These are phyloP conservation scores for Cladophialophora yegresii DNA, from an alignment of 2,329 filamentous ascomycete genomes.

Conservation along the genomic window DNA sequence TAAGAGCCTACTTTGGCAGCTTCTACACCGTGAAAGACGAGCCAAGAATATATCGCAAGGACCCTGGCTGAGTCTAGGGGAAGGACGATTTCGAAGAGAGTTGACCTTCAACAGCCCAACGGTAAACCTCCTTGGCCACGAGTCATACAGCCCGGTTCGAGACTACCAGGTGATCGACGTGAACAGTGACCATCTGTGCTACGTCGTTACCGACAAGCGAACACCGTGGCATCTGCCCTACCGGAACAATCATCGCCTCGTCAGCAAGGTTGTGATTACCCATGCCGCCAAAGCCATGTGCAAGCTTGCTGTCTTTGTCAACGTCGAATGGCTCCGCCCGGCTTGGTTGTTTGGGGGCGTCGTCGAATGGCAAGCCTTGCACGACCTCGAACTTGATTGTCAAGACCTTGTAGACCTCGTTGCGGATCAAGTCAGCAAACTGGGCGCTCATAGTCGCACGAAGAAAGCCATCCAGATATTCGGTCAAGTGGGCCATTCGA, in stretches of 20 bases:
- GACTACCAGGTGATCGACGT: conserved; percentile 88
- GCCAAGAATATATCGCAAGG: conserved; percentile 81
- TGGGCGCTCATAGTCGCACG: conserved; percentile 51
- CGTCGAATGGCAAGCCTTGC: conserved; percentile 67
- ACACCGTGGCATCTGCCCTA: conserved; percentile 83
- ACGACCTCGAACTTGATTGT: conserved; percentile 60
- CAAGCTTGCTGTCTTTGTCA: conserved; percentile 84
- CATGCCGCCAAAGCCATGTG: conserved; percentile 89
- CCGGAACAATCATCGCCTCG: conserved; percentile 73
- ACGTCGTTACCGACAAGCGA: conserved; percentile 65
- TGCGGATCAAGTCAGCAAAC: conserved; percentile 51
- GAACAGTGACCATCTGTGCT: conserved; percentile 73
- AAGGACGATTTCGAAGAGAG: conserved; percentile 72
- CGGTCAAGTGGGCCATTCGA: conserved; percentile 51
- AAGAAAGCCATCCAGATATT: conserved; percentile 54
- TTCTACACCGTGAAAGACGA: conserved; percentile 80
- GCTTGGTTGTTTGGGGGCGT: conserved; percentile 50
- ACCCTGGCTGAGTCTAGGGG: conserved; percentile 70
- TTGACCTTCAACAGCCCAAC: conserved; percentile 78
- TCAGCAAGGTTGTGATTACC: conserved; percentile 91
- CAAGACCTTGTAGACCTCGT: conserved; percentile 54
- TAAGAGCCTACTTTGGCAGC: conserved; percentile 90
- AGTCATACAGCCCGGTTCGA: conserved; percentile 63
- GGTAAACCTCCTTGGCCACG: conserved; percentile 62
- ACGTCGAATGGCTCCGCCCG: conserved; percentile 79